Conservation (phyloP, 2,329 filamentous ascomycete genomes). For the Trichoderma simmonsii region DNA sequence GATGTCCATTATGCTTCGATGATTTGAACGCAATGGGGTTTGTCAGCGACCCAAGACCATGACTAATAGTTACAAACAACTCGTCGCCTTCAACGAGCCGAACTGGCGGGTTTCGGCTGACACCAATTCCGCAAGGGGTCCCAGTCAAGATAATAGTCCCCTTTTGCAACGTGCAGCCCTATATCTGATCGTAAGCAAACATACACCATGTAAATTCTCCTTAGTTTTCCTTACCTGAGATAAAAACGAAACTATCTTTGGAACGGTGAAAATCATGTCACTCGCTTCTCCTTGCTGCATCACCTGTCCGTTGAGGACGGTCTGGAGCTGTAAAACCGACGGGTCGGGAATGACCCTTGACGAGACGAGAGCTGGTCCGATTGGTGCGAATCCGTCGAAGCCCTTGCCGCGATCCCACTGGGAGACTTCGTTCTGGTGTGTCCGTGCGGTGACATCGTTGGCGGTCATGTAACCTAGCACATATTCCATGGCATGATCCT, state of each 20-base stretch:
- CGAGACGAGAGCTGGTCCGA: slow-evolving; percentile 6
- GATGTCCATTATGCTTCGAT: neutral
- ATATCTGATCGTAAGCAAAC: neutral
- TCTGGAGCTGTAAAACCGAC: neutral
- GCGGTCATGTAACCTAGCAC: slow-evolving; percentile 7
- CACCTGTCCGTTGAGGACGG: neutral
- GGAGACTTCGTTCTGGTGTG: slow-evolving; percentile 9
- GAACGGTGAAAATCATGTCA: slow-evolving; percentile 3
- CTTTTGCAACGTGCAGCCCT: slow-evolving; percentile 5
- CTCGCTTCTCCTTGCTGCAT: slow-evolving; percentile 8
- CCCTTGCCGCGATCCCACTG: slow-evolving; percentile 14
- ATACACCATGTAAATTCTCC: neutral
- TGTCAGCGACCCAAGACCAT: neutral
- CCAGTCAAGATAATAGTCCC: slow-evolving; percentile 5
- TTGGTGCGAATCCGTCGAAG: slow-evolving; percentile 7
- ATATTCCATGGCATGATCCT: neutral
- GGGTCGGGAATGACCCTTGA: slow-evolving; percentile 1
- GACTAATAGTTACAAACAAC: slow-evolving; percentile 4
- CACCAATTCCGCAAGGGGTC: slow-evolving; percentile 3
- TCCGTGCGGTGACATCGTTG: slow-evolving; percentile 11
- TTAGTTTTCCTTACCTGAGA: neutral
- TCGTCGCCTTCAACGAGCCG: slow-evolving; percentile 3
- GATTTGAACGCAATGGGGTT: neutral
- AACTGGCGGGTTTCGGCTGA: neutral
- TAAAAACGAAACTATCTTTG: neutral